Percentiles rank a stretch among this genome's conserved stretches.
Conservation (phyloP, 192 early-diverging fungal genomes). For the Coemansia reversa region DNA sequence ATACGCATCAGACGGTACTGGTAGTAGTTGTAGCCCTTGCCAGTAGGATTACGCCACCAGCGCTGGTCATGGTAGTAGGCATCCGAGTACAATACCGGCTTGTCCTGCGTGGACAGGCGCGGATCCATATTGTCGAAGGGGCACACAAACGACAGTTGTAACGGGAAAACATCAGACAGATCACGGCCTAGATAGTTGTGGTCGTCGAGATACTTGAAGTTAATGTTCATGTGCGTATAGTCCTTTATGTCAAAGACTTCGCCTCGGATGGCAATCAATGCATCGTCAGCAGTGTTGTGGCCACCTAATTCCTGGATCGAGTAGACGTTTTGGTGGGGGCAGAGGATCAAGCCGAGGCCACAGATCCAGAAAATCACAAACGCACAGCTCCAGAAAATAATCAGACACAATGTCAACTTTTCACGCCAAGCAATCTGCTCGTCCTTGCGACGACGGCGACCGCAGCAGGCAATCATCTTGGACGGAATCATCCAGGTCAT, state of each 20-base stretch:
- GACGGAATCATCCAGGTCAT: conserved; percentile 70
- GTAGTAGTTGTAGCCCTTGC: conserved; percentile 66
- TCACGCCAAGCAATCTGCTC: conserved; percentile 94
- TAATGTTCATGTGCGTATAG: conserved; percentile 57
- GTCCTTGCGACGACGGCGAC: conserved; percentile 71
- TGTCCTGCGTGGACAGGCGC: conserved; percentile 50
- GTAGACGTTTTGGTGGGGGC: conserved; percentile 70
- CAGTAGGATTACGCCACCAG: conserved; percentile 51
- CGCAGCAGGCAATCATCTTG: conserved; percentile 62
- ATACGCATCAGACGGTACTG: conserved; percentile 60
- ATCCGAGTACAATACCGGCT: conserved; percentile 58
- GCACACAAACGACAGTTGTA: conserved; percentile 60
- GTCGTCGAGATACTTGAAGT: conserved; percentile 49
- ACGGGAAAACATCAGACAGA: conserved; percentile 66
- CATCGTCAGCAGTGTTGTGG: conserved; percentile 57
- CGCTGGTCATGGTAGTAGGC: conserved; percentile 69
- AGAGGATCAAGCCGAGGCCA: conserved; percentile 66
- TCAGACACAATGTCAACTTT: conserved; percentile 83
- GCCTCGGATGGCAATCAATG: conserved; percentile 69
- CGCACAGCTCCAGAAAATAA: conserved; percentile 73
- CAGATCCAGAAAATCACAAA: conserved; percentile 84
- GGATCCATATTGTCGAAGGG: conserved; percentile 57
- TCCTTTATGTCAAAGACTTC: conserved; percentile 74
- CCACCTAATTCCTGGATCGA: conserved; percentile 63
- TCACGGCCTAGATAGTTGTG: conserved; percentile 67